A percentile compares a stretch with the other conserved stretches of the same genome.
Conservation (phyloP, 208 protist genomes). For the Wallacemonas sp. region DNA sequence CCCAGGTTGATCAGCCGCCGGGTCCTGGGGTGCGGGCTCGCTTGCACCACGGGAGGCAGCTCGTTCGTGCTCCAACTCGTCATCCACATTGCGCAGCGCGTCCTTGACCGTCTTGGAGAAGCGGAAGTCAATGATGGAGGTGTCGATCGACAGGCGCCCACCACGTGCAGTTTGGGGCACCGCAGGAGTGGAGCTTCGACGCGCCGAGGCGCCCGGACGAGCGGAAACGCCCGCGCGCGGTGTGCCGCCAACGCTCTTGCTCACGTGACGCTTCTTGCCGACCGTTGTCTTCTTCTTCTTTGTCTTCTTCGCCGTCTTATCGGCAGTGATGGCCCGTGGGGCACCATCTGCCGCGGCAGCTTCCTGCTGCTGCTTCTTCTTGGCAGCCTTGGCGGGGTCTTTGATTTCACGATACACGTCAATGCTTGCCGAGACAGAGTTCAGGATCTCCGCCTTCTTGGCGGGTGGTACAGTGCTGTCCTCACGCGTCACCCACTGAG, state of each 20-base stretch:
- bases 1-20: background rate
- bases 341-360: background rate
- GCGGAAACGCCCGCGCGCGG: background rate
- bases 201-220: background rate
- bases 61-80: constrained; percentile 4
- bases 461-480: constrained; percentile 24
- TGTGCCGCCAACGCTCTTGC: constrained; percentile 8
- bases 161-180: constrained; percentile 7
- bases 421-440: constrained; percentile 43
- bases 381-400: constrained; percentile 10
- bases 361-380: background rate
- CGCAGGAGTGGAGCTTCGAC: constrained; percentile 1
- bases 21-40: background rate
- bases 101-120: constrained; percentile 9
- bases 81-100: constrained; percentile 10
- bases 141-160: background rate
- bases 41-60: background rate
- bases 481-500: constrained; percentile 43
- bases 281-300: constrained; percentile 14
- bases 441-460: constrained; percentile 44
- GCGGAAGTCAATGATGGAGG: constrained; percentile 13
- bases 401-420: constrained; percentile 49
- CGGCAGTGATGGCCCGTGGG: background rate
- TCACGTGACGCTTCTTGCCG: background rate
- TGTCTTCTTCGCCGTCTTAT: constrained; percentile 11